Conservation (phyloP, 202 grass and related monocot genomes). For the Brachypodium distachyon region DNA sequence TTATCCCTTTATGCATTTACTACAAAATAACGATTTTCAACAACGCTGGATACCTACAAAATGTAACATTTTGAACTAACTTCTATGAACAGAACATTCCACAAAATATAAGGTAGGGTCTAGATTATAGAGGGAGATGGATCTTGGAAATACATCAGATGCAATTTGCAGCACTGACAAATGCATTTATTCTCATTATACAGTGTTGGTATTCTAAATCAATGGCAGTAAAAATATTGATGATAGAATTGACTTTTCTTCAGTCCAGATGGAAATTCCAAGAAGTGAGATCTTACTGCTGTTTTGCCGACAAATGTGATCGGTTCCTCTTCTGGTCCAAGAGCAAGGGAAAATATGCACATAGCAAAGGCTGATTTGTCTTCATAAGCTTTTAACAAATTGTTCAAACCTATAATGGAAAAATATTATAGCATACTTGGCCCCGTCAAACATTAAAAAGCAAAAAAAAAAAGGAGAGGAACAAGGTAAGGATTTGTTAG, state of each 20-base stretch:
- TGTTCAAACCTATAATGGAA: conserved; percentile 71
- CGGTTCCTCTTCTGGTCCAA: conserved; percentile 77
- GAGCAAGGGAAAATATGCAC: conserved; percentile 96
- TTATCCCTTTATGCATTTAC: neutral
- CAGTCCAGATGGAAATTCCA: conserved; percentile 12
- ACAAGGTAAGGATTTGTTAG: neutral
- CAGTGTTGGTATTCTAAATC: neutral
- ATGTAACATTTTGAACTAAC: neutral
- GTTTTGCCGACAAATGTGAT: conserved; percentile 88
- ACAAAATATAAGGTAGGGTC: neutral
- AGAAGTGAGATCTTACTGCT: conserved; percentile 32
- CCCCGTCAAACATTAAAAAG: conserved; percentile 2
- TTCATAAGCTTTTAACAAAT: conserved; percentile 83
- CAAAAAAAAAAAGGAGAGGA: neutral
- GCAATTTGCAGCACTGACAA: neutral
- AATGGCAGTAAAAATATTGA: neutral
- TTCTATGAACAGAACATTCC: neutral
- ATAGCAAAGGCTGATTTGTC: conserved; percentile 98
- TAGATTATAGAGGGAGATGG: neutral
- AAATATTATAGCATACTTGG: conserved; percentile 7
- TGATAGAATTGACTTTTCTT: neutral
- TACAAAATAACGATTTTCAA: neutral
- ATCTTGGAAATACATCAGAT: neutral
- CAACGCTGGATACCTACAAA: neutral
- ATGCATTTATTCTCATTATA: neutral